Evolutionary conservation across 1,139 yeast species (phyloP), one percentile per base, ranked within the genome.

Genomic region (Magnusiomyces suaveolens): DNA sequence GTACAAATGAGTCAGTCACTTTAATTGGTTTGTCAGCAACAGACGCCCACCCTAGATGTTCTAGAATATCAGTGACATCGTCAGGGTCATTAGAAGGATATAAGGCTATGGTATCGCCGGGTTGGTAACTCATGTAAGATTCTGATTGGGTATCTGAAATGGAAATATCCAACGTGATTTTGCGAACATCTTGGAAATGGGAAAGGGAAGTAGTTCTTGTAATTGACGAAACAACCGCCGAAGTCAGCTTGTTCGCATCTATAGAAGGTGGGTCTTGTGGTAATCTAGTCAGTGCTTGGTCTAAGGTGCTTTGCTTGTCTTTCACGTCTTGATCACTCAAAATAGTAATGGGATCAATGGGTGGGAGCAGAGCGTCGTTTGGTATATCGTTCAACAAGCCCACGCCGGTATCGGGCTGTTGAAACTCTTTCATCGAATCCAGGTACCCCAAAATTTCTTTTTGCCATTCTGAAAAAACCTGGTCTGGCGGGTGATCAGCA

Each of bases 141-240:
- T 52, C 18, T 18, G 50, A 8, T 1, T 46, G 57, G 10, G 25
- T 24, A 8, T 59, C 63, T 6, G 52, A 14, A 50, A 62, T 50
- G n/a, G 61, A 36, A 12, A 63, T 62, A 2, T 70, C 64, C n/a
- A 89, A 71, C 0, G 70, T 67, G 18, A 90, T 67, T 56, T 79
- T 82, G 44, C 96, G 75, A 0, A 92, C 95, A 65, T 94, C 98
- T 68, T 92, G 97, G 69, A 87, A 89, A 71, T 94, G 97, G 54
- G 80, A 83, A 0, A 61, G 57, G 0, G 79, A 68, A 0, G 97
- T 90, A 16, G 90, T 71, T 56, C 96, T 70, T 0, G 68, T 60
- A 64, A 25, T 6, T 3, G 47, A 38, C 8, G 43, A 38, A 4
- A 38, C 43, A 38, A 10, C n/a, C 8, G 43, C 43, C 4, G 4